phyloP scores from a whole-genome alignment of 768 basidiomycete genomes.

The Naganishia kalamii region DNA sequence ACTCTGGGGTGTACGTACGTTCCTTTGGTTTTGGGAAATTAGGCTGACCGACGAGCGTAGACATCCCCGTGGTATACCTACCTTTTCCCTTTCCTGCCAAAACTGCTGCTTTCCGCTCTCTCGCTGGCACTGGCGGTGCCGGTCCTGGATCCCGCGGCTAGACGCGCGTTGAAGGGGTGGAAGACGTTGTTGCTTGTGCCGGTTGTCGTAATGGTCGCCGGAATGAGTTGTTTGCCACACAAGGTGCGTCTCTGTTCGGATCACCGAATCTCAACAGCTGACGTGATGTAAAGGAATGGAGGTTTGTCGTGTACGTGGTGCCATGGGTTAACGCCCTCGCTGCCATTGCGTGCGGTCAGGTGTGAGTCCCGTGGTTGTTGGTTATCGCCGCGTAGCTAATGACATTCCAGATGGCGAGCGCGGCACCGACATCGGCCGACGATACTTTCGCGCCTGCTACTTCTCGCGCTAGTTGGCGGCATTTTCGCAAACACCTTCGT shows the following conservation, averaged over 20 bases:
- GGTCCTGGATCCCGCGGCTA: constrained; percentile 29
- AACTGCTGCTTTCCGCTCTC: constrained; percentile 61
- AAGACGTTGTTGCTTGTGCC: neutral
- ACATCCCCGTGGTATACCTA: constrained; percentile 66
- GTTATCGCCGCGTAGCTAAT: too few species aligned
- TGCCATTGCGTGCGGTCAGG: constrained; percentile 57
- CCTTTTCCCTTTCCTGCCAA: constrained; percentile 64
- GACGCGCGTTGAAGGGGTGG: constrained; percentile 6
- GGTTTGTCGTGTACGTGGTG: constrained; percentile 82
- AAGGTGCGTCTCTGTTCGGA: constrained; percentile 53
- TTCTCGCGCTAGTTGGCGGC: constrained; percentile 52
- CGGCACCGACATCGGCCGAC: neutral
- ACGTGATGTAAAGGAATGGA: constrained; percentile 66
- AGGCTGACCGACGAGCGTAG: constrained; percentile 46
- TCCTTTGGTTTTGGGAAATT: too few species aligned
- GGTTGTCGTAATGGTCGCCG: constrained; percentile 27
- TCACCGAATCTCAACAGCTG: neutral
- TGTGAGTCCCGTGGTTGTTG: constrained; percentile 53
- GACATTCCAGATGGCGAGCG: neutral
- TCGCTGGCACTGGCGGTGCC: constrained; percentile 53
- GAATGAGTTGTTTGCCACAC: constrained; percentile 71
- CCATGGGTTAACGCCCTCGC: constrained; percentile 77
- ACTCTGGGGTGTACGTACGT: constrained; percentile 77
- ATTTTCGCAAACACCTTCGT: constrained; percentile 55
- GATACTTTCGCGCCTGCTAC: neutral